Conservation (phyloP, 2,329 filamentous ascomycete genomes). For the Colletotrichum sp. region DNA sequence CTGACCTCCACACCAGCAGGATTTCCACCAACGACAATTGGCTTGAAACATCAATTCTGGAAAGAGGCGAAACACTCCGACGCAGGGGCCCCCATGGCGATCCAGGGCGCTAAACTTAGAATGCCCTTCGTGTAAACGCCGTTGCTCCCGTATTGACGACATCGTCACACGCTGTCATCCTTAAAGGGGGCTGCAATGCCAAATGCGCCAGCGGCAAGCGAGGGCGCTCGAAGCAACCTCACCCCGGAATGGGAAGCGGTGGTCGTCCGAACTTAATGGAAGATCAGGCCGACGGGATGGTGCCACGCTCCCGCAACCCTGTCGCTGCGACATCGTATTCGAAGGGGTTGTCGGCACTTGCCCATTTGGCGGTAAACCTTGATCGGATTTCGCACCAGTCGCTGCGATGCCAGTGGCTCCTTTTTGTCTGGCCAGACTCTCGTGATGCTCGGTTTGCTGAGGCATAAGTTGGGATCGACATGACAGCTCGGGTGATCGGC, state of each 20-base stretch:
- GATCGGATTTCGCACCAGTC: not conserved
- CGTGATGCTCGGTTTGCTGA: not conserved
- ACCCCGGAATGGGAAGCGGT: not conserved
- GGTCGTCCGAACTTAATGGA: not conserved
- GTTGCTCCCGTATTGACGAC: not conserved
- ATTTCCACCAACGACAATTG: not conserved
- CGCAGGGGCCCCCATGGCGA: not conserved
- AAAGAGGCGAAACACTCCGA: not conserved
- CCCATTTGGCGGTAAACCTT: not conserved
- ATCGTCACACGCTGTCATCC: not conserved
- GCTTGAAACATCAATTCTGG: not conserved
- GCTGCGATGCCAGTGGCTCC: not conserved
- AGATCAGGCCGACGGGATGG: not conserved
- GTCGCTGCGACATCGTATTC: not conserved
- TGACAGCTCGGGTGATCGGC: not conserved
- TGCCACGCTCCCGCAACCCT: not conserved
- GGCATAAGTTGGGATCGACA: not conserved
- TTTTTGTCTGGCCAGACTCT: not conserved
- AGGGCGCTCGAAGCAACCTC: not conserved
- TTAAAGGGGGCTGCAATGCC: not conserved
- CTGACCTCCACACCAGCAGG: not conserved
- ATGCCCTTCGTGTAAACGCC: not conserved
- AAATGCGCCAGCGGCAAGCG: not conserved
- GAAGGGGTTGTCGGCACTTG: not conserved
- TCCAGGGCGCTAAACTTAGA: not conserved